Evolutionary conservation across 371 early-diverging fungal genomes (phyloP), one percentile per base, ranked within the genome.

Genomic region (Rhizomucor pusillus): DNA sequence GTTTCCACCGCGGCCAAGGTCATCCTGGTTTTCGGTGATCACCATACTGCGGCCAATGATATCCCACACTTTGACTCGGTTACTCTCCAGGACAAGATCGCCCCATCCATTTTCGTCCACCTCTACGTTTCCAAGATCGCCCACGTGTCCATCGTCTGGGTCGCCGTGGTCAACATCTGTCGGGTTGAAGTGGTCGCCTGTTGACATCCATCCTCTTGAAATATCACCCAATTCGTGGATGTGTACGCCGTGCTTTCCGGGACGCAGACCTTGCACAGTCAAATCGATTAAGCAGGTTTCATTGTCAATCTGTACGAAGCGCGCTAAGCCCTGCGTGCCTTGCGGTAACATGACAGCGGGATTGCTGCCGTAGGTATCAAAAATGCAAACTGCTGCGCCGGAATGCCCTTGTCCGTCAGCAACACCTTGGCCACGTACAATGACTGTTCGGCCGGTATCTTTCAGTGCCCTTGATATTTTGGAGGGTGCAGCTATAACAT

Each of bases 321-420:
- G 81, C 9, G 87, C 93, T 18, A 94, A 74, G 0, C 94, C 94
- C n/a, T 75, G 63, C 5, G 67, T 77, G 20, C 71, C 74, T 5
- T 80, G 80, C 5, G 84, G 73, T 1, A 71, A 24, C 5, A 34
- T 44, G 7, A 36, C 47, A 47, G 61, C 57, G 57, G 77, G 64
- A 48, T 76, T 65, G 18, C 70, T 60, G 23, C 71, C 71, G 29
- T 70, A 77, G 39, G 73, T 78, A 43, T 94, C 93, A 56, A 94
- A 87, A 20, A 94, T 93, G 56, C 92, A 91, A 3, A 94, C 94
- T 11, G 93, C 94, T 1, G 94, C 93, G 20, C 90, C 90, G 16
- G 85, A 72, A 45, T 71, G 65, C 1, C 64, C 66, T 51, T 65
- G 74, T 50, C 83, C 86, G 51, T 82, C 73, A 13, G 80, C 72